A percentile compares a stretch with the other conserved stretches of the same genome.
phyloP scores from a whole-genome alignment of 2,329 filamentous ascomycete species.

The Phialocephala sp. region DNA sequence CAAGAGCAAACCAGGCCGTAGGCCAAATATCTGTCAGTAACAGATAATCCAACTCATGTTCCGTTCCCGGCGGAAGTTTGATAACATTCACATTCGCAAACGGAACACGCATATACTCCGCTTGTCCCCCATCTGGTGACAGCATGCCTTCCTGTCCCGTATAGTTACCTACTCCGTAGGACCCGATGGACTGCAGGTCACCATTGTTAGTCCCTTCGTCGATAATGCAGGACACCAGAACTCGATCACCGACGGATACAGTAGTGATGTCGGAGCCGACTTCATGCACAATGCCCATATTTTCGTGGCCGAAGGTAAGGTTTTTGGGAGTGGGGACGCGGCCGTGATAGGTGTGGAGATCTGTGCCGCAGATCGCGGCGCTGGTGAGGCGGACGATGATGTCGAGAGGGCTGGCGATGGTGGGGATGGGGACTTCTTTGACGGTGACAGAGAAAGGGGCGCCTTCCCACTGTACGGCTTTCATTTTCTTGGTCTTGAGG shows the following conservation, averaged over 20 bases:
- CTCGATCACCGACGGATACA: constrained; percentile 54
- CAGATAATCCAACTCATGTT: constrained; percentile 38
- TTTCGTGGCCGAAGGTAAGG: constrained; percentile 56
- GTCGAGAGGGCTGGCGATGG: neutral
- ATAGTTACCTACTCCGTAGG: constrained; percentile 40
- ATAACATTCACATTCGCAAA: constrained; percentile 81
- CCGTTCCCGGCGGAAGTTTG: constrained; percentile 62
- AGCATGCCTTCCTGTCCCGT: neutral
- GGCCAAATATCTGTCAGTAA: constrained; percentile 41
- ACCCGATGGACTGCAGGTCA: constrained; percentile 54
- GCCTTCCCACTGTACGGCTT: neutral
- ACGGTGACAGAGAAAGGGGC: neutral
- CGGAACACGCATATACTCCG: constrained; percentile 83
- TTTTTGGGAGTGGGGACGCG: constrained; percentile 39
- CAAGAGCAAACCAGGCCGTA: constrained; percentile 38
- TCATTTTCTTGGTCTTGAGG: neutral
- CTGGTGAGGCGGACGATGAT: neutral
- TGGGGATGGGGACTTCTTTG: neutral
- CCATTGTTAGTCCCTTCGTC: constrained; percentile 55
- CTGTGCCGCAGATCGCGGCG: constrained; percentile 43
- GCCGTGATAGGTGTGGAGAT: constrained; percentile 58
- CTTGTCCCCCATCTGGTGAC: constrained; percentile 75
- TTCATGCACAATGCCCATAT: constrained; percentile 54
- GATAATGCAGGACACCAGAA: constrained; percentile 56
- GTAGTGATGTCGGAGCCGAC: constrained; percentile 51